Evolutionary conservation across 2,329 filamentous ascomycete species (phyloP).

Genomic region (Colletotrichum salicis): DNA sequence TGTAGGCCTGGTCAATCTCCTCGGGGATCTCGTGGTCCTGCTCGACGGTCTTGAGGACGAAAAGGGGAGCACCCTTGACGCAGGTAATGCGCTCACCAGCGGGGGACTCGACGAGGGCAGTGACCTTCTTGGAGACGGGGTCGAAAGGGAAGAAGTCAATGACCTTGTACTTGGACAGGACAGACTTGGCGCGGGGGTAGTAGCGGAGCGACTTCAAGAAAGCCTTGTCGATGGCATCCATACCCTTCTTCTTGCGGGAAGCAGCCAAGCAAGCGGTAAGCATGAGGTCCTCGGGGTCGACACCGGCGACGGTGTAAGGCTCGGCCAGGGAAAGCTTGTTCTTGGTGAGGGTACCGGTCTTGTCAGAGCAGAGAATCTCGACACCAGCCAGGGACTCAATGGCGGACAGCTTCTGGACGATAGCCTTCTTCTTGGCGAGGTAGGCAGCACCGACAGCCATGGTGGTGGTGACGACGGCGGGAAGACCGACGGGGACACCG

Average conservation of each 20-base stretch:
- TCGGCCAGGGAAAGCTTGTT: slow-evolving; percentile 92
- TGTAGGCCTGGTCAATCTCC: slow-evolving; percentile 83
- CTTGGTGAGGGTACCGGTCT: slow-evolving; percentile 92
- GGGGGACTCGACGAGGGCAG: slow-evolving; percentile 83
- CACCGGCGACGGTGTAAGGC: slow-evolving; percentile 83
- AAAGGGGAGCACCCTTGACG: slow-evolving; percentile 90
- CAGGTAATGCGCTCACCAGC: slow-evolving; percentile 87
- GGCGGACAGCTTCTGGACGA: slow-evolving; percentile 91
- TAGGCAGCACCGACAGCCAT: slow-evolving; percentile 95
- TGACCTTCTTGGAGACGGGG: slow-evolving; percentile 93
- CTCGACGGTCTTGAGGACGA: slow-evolving; percentile 87
- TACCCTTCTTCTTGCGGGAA: slow-evolving; percentile 94
- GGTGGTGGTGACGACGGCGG: slow-evolving; percentile 91
- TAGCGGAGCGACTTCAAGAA: slow-evolving; percentile 86
- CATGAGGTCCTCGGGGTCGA: slow-evolving; percentile 90
- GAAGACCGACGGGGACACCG: slow-evolving; percentile 92
- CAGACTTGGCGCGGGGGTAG: slow-evolving; percentile 84
- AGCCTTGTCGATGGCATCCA: slow-evolving; percentile 94
- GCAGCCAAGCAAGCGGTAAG: slow-evolving; percentile 90
- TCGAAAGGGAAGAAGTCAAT: slow-evolving; percentile 90
- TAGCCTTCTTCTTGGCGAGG: slow-evolving; percentile 91
- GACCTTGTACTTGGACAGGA: slow-evolving; percentile 85
- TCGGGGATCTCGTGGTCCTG: slow-evolving; percentile 84
- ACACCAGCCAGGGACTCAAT: slow-evolving; percentile 94
- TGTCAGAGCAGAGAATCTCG: slow-evolving; percentile 93